Base-by-base conservation (phyloP, 768 basidiomycete genomes). In the Cystofilobasidium bisporidii region DNA sequence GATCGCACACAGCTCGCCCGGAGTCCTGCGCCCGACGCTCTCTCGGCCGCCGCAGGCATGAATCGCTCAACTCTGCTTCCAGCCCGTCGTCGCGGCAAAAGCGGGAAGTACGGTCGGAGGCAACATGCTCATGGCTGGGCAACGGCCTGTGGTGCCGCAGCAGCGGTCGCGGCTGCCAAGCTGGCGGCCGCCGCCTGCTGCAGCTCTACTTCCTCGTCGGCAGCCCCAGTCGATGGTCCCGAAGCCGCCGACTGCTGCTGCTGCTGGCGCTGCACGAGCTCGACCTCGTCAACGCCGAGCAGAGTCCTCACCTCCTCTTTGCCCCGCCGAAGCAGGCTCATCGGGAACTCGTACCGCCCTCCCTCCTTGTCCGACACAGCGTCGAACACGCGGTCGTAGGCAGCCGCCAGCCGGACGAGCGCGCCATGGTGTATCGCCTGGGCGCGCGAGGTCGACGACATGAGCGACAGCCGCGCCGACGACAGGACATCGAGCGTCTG, bases 271-370 rank as follows among this genome's bases (percentile, higher is more conserved):
- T 24, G 22, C 3, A 5, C 41, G 32, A 24, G 5, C 48, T 65
- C 45, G 22, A 24, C 61, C 47, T 57, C 67, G 18, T 64, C 68
- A 15, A 69, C 56, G 30, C 63, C 68, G 30, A 69, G 32, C 57
- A 69, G 47, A 24, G 53, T 58, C 28, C 63, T 14, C 3, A 69
- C 68, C 68, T 69, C 68, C 55, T 69, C 63, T 30, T 53, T 64
- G n/a, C 63, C 68, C 20, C 68, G 24, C 9, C 57, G 60, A 45
- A 94, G 77, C 66, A 94, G 75, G 26, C 91, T 92, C 68, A 85
- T 82, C 20, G 85, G 88, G n/a, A 92, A 93, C 78, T 97, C 92
- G 73, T 97, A 99, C 75, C 81, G 82, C 71, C 90, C 90, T 12
- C 20, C 38, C 76, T 83, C 82, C 48, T 85, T 82, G 63, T 83